These are phyloP conservation scores for Pontederia paniculata DNA, from an alignment of 176 grass and related monocot species.

Conservation along the genomic window DNA sequence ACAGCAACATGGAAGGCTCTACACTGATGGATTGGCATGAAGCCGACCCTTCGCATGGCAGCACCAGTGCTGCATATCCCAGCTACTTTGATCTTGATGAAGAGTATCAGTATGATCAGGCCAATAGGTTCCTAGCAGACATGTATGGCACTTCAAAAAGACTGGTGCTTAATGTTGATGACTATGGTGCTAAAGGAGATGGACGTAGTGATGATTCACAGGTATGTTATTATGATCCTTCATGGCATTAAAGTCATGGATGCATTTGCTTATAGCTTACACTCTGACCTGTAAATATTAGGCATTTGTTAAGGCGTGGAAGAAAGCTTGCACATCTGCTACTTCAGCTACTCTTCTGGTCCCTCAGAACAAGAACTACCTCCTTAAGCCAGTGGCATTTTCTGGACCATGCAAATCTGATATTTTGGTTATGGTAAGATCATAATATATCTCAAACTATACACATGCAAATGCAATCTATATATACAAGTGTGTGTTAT, in stretches of 20 bases:
- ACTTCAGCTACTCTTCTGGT: slow-evolving; percentile 15
- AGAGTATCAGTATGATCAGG: too few species aligned
- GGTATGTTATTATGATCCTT: slow-evolving; percentile 20
- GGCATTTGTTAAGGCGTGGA: slow-evolving; percentile 62
- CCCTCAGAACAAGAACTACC: slow-evolving; percentile 33
- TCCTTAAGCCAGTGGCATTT: slow-evolving; percentile 48
- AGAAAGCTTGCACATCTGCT: slow-evolving; percentile 29
- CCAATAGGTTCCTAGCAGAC: too few species aligned
- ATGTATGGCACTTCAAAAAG: too few species aligned
- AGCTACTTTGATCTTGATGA: too few species aligned
- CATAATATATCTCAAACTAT: not conserved
- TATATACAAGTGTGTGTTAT: not conserved
- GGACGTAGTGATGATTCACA: slow-evolving; percentile 24
- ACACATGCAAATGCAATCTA: too few species aligned
- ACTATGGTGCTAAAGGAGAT: slow-evolving; percentile 26
- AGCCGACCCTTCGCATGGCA: too few species aligned
- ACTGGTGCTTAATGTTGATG: slow-evolving; percentile 28
- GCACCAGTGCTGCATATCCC: too few species aligned
- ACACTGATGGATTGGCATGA: too few species aligned
- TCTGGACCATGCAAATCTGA: slow-evolving; percentile 42
- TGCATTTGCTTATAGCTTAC: not conserved
- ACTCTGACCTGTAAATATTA: slow-evolving; percentile 1
- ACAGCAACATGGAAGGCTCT: too few species aligned
- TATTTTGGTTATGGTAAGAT: slow-evolving; percentile 32
- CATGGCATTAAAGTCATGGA: not conserved